Conservation (phyloP, 208 protist genomes). For the Wallacemonas sp. region DNA sequence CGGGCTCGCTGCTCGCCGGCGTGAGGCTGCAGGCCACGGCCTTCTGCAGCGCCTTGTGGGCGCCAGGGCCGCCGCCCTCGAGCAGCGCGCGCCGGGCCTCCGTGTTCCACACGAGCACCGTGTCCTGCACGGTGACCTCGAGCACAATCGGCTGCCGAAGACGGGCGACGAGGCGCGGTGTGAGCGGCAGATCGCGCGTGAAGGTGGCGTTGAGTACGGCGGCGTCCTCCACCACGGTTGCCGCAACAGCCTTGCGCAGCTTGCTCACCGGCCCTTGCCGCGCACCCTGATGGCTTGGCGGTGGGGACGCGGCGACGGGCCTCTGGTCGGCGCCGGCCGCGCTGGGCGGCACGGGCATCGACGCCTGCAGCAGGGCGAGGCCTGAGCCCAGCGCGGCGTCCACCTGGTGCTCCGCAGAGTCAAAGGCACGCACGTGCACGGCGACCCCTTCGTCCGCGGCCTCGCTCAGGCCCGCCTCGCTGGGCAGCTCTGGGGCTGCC, state of each 20-base stretch:
- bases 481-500: conserved; percentile 16
- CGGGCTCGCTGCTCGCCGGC: too few species aligned
- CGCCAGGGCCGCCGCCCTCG: conserved; percentile 12
- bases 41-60: conserved; percentile 13
- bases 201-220: conserved; percentile 1
- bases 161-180: neutral
- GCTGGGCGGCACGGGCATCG: neutral
- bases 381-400: neutral
- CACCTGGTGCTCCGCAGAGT: conserved; percentile 11
- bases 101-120: neutral
- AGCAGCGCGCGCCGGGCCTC: conserved; percentile 4
- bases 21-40: conserved; percentile 2
- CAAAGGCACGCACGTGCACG: neutral
- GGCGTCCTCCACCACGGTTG: conserved; percentile 1
- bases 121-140: conserved; percentile 14
- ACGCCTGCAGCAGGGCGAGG: neutral
- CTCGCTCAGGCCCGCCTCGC: neutral
- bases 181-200: conserved; percentile 14
- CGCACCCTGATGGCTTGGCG: conserved; percentile 2
- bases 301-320: neutral
- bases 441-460: neutral
- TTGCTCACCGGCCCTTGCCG: conserved; percentile 5
- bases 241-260: conserved; percentile 20
- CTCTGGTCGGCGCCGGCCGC: neutral
- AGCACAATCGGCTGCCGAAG: conserved; percentile 23